Conservation (phyloP, 2,329 filamentous ascomycete genomes). For the Alternaria gaisen region DNA sequence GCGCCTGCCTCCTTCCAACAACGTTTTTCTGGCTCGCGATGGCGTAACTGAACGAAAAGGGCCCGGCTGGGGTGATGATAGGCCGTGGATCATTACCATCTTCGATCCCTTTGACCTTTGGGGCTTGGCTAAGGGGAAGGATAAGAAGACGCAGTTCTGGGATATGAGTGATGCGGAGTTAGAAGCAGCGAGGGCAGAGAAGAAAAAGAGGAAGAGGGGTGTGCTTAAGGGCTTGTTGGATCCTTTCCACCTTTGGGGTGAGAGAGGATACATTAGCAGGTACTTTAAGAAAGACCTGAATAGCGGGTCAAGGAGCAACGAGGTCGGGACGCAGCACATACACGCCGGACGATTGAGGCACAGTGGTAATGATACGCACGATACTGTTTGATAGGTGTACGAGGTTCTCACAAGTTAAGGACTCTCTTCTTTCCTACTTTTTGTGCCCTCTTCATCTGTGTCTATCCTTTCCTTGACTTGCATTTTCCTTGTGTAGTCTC, state of each 20-base stretch:
- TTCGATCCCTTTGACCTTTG: slow-evolving; percentile 50
- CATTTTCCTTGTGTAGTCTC: background rate
- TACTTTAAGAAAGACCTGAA: slow-evolving; percentile 25
- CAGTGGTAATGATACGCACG: background rate
- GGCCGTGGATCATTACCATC: slow-evolving; percentile 54
- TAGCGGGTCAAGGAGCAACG: background rate
- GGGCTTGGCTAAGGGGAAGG: slow-evolving; percentile 42
- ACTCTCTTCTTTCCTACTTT: background rate
- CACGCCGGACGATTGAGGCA: background rate
- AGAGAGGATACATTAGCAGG: slow-evolving; percentile 41
- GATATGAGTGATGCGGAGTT: slow-evolving; percentile 48
- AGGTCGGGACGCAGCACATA: background rate
- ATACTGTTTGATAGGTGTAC: background rate
- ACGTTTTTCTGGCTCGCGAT: slow-evolving; percentile 61
- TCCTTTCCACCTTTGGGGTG: slow-evolving; percentile 43
- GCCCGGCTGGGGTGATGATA: slow-evolving; percentile 59
- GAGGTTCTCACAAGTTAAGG: too few species aligned
- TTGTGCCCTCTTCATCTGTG: background rate
- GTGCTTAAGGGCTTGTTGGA: slow-evolving; percentile 34
- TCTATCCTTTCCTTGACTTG: background rate
- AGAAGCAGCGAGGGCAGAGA: slow-evolving; percentile 34
- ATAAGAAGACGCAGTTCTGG: slow-evolving; percentile 51
- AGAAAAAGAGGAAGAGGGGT: slow-evolving; percentile 36
- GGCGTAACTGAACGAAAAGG: slow-evolving; percentile 62
- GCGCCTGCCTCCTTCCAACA: slow-evolving; percentile 59